Conservation (phyloP, 257 asterid species). For the Mentha longifolia region DNA sequence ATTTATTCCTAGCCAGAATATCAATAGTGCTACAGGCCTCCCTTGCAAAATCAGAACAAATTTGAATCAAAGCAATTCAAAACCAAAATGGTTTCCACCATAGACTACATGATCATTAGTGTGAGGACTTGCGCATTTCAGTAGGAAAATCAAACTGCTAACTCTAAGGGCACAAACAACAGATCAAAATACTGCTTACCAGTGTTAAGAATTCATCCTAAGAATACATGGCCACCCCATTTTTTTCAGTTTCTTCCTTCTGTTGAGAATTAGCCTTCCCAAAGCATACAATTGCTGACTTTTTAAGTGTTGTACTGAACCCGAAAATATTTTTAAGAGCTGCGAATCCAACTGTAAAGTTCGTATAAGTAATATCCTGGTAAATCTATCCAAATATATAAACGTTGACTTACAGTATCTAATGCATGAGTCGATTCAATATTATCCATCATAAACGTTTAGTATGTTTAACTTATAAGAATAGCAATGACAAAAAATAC, state of each 20-base stretch:
- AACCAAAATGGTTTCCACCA: slow-evolving; percentile 18
- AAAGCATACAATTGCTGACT: slow-evolving; percentile 95
- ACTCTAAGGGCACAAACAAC: slow-evolving; percentile 28
- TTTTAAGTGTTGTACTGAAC: slow-evolving; percentile 63
- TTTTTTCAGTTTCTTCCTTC: slow-evolving; percentile 68
- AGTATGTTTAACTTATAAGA: background rate
- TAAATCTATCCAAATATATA: slow-evolving; percentile 25
- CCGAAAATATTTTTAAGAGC: slow-evolving; percentile 83
- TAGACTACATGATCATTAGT: slow-evolving; percentile 18
- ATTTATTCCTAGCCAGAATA: background rate
- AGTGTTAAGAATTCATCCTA: slow-evolving; percentile 78
- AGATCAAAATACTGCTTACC: slow-evolving; percentile 52
- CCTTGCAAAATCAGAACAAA: slow-evolving; percentile 17
- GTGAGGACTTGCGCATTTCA: background rate
- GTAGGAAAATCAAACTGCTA: slow-evolving; percentile 4
- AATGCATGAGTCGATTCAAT: background rate
- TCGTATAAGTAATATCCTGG: slow-evolving; percentile 31
- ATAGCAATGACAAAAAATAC: background rate
- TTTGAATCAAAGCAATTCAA: slow-evolving; percentile 1
- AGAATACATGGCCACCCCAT: slow-evolving; percentile 63
- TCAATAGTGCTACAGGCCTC: slow-evolving; percentile 10
- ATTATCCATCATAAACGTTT: slow-evolving; percentile 13
- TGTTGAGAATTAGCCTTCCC: slow-evolving; percentile 72
- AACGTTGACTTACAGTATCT: slow-evolving; percentile 14
- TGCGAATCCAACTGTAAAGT: slow-evolving; percentile 49